A percentile compares a stretch with the other conserved stretches of the same genome.
Evolutionary conservation across 805 yeast species (phyloP).

Genomic region (Jamesozyma hellenica): DNA sequence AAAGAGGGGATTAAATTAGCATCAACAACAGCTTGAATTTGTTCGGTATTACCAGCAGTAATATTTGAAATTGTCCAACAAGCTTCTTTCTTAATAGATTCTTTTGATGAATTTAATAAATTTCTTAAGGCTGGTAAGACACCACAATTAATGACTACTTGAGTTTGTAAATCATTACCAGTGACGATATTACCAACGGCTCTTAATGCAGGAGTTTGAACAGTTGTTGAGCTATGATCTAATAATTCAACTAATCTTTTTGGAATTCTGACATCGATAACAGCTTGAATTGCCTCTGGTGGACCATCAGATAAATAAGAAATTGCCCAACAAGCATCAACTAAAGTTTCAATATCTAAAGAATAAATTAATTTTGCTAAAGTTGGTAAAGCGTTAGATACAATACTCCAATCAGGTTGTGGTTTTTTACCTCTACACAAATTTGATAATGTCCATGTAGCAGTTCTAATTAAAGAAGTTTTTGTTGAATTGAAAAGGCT

Average conservation of each 20-base stretch:
- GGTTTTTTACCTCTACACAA: conserved; percentile 95
- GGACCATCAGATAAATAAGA: conserved; percentile 92
- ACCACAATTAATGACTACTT: conserved; percentile 85
- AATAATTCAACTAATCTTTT: conserved; percentile 85
- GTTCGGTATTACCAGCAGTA: conserved; percentile 93
- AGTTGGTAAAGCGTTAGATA: conserved; percentile 81
- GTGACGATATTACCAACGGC: conserved; percentile 97
- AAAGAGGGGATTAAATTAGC: conserved; percentile 88
- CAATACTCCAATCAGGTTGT: conserved; percentile 88
- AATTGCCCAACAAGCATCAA: conserved; percentile 98
- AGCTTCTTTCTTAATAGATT: conserved; percentile 90
- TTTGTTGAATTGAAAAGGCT: conserved; percentile 68
- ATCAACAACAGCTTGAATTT: conserved; percentile 94
- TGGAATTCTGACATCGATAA: conserved; percentile 92
- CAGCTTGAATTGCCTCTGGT: conserved; percentile 88
- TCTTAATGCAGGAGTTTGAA: conserved; percentile 94
- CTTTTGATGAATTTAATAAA: conserved; percentile 74
- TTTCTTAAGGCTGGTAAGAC: conserved; percentile 79
- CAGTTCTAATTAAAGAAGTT: conserved; percentile 87
- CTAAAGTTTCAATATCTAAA: conserved; percentile 83
- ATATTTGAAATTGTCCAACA: conserved; percentile 98
- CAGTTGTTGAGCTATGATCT: conserved; percentile 70
- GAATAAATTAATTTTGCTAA: conserved; percentile 85
- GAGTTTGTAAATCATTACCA: conserved; percentile 93
- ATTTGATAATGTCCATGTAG: conserved; percentile 96